Percentiles rank a stretch among this genome's conserved stretches.
phyloP scores from a whole-genome alignment of 106 monocot species.

The Vanilla planifolia region DNA sequence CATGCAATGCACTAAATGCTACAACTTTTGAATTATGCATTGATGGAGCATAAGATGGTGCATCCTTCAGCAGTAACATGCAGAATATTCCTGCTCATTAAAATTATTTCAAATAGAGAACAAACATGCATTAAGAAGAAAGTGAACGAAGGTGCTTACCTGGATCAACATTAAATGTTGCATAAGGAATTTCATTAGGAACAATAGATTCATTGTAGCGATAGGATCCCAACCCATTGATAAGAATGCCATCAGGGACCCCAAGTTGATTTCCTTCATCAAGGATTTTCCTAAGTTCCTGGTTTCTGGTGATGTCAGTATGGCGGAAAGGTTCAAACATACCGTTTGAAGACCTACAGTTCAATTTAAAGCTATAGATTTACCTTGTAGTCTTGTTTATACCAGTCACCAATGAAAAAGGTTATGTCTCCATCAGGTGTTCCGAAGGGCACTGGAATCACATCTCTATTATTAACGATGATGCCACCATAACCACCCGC shows the following conservation, averaged over 20 bases:
- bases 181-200: slow-evolving; percentile 58
- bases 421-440: slow-evolving; percentile 94
- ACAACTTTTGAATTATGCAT: no score
- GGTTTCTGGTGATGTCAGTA: slow-evolving; percentile 23
- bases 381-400: slow-evolving; percentile 64
- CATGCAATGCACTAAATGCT: no score
- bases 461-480: slow-evolving; percentile 81
- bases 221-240: slow-evolving; percentile 87
- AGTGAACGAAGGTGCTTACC: slow-evolving; percentile 25
- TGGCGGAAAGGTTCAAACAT: slow-evolving; percentile 3
- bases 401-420: slow-evolving; percentile 85
- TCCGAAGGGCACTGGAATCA: slow-evolving; percentile 87
- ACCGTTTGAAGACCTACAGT: not conserved
- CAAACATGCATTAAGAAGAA: not conserved
- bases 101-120: not conserved
- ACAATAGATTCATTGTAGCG: slow-evolving; percentile 76
- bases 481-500: slow-evolving; percentile 93
- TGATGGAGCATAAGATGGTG: not conserved
- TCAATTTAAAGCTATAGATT: slow-evolving; percentile 8
- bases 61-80: not conserved
- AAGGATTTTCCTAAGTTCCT: slow-evolving; percentile 63
- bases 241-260: slow-evolving; percentile 71
- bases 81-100: not conserved
- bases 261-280: slow-evolving; percentile 62
- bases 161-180: slow-evolving; percentile 86